Conservation (phyloP, 2,329 filamentous ascomycete genomes). For the Sporothrix globosa region DNA sequence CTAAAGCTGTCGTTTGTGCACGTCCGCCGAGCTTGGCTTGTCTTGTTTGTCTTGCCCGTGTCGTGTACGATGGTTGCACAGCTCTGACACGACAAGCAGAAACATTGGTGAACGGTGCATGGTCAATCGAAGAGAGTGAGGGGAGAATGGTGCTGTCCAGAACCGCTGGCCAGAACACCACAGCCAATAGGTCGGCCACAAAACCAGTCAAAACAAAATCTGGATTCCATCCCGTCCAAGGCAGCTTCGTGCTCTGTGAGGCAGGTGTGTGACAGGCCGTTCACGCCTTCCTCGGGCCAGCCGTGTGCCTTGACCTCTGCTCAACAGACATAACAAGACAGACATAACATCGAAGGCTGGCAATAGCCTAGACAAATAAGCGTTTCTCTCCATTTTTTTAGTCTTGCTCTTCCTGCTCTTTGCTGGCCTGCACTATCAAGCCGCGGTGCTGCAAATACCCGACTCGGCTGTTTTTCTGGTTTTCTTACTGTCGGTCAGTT, state of each 20-base stretch:
- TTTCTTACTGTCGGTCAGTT: background rate
- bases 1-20: background rate
- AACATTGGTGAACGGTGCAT: background rate
- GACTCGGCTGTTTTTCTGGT: constrained; percentile 36
- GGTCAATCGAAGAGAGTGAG: background rate
- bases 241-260: background rate
- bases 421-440: constrained; percentile 25
- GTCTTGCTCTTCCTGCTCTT: background rate
- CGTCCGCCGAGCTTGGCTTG: background rate
- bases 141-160: background rate
- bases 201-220: background rate
- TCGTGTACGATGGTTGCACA: constrained; percentile 8
- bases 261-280: background rate
- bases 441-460: constrained; percentile 36
- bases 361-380: background rate
- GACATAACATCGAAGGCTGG: background rate
- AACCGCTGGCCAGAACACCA: background rate
- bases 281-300: background rate
- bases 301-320: constrained; percentile 3
- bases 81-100: constrained; percentile 2
- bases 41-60: background rate
- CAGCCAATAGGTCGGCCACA: background rate
- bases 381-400: background rate
- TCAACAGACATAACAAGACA: background rate
- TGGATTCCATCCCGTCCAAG: background rate